A percentile compares a stretch with the other conserved stretches of the same genome.
phyloP scores from a whole-genome alignment of 768 basidiomycete genomes.

The Psilocybe sp. region DNA sequence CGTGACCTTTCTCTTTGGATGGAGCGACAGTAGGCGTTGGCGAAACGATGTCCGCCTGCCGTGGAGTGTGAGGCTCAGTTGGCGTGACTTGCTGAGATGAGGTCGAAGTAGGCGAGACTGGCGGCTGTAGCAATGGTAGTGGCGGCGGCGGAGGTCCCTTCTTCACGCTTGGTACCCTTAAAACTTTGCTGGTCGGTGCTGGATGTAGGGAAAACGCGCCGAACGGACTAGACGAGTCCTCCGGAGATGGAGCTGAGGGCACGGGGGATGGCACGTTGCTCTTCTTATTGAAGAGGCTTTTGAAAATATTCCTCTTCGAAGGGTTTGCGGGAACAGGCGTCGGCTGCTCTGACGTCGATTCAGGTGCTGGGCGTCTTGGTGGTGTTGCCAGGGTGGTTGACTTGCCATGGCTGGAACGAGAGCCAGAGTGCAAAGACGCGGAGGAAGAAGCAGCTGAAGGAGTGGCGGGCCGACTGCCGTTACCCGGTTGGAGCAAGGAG shows the following conservation, averaged over 20 bases:
- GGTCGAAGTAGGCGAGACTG: slow-evolving; percentile 12
- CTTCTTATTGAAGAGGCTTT: slow-evolving; percentile 65
- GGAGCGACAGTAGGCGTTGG: slow-evolving; percentile 17
- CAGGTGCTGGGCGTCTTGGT: slow-evolving; percentile 2
- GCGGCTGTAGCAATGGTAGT: slow-evolving; percentile 6
- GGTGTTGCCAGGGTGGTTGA: background rate
- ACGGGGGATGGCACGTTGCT: slow-evolving; percentile 1
- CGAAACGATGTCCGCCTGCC: slow-evolving; percentile 11
- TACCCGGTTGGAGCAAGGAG: slow-evolving; percentile 15
- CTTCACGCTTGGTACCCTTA: slow-evolving; percentile 1
- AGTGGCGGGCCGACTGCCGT: slow-evolving; percentile 14
- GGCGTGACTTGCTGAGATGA: slow-evolving; percentile 18
- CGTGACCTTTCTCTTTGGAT: slow-evolving; percentile 19
- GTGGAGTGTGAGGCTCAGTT: slow-evolving; percentile 11
- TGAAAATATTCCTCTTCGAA: slow-evolving; percentile 60
- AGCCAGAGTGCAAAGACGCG: slow-evolving; percentile 22
- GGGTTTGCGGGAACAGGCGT: slow-evolving; percentile 24
- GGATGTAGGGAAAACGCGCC: slow-evolving; percentile 16
- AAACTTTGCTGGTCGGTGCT: slow-evolving; percentile 13
- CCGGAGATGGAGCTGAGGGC: background rate
- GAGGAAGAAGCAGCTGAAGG: slow-evolving; percentile 26
- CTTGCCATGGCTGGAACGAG: slow-evolving; percentile 10
- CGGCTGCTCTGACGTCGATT: slow-evolving; percentile 5
- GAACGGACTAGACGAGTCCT: slow-evolving; percentile 7
- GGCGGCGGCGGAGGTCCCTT: slow-evolving; percentile 8